Percentiles rank a stretch among this genome's conserved stretches.
Conservation (phyloP, 2,329 filamentous ascomycete species). For the Venturia asperata region DNA sequence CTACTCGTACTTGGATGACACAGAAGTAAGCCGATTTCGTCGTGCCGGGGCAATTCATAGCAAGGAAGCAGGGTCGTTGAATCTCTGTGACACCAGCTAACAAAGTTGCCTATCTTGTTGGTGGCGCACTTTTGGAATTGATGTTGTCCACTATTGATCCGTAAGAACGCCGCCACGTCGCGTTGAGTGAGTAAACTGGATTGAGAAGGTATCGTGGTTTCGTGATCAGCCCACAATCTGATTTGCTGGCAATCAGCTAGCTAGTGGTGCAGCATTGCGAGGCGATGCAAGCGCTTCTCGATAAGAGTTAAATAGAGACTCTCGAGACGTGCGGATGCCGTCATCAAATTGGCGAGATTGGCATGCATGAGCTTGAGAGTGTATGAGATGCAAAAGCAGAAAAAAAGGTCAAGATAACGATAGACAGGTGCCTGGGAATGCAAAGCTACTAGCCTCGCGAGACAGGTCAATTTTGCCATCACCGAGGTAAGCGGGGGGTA, state of each 20-base stretch:
- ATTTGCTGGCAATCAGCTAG: neutral
- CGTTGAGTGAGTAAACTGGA: neutral
- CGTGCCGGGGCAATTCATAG: neutral
- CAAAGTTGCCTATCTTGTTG: neutral
- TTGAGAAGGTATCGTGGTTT: neutral
- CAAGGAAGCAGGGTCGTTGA: neutral
- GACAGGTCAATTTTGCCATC: neutral
- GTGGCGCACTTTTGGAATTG: neutral
- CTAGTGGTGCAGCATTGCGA: neutral
- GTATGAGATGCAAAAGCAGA: neutral
- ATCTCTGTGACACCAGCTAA: neutral
- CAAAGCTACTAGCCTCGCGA: neutral
- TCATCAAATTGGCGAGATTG: neutral
- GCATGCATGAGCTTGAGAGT: neutral
- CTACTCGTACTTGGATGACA: neutral
- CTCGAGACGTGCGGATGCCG: neutral
- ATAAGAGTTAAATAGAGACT: neutral
- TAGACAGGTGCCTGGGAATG: neutral
- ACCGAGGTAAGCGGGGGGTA: neutral
- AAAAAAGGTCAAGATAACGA: neutral
- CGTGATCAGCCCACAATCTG: neutral
- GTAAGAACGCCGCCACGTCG: neutral
- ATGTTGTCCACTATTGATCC: neutral
- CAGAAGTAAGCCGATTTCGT: neutral
- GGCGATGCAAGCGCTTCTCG: neutral